A percentile compares a stretch with the other conserved stretches of the same genome.
Conservation (phyloP, 768 basidiomycete species). For the Ramaria sp. region DNA sequence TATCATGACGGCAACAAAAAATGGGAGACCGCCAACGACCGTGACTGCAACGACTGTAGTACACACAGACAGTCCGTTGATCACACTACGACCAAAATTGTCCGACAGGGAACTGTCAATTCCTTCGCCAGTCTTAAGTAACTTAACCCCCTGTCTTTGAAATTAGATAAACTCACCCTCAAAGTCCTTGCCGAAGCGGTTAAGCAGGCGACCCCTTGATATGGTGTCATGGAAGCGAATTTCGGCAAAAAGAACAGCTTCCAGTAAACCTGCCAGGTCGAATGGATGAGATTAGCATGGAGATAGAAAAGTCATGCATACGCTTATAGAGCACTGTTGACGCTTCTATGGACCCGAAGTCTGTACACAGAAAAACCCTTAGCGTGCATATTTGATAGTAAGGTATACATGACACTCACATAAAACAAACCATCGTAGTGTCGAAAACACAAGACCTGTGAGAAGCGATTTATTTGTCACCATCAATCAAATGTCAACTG, state of each 20-base stretch:
- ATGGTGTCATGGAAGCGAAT: slow-evolving; percentile 92
- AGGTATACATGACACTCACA: slow-evolving; percentile 34
- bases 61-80: slow-evolving; percentile 55
- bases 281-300: not conserved
- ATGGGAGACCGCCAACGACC: slow-evolving; percentile 68
- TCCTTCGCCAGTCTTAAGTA: slow-evolving; percentile 31
- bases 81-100: slow-evolving; percentile 72
- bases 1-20: slow-evolving; percentile 47
- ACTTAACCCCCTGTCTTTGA: slow-evolving; percentile 14
- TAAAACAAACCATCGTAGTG: slow-evolving; percentile 58
- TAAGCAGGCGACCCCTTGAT: slow-evolving; percentile 72
- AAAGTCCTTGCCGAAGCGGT: slow-evolving; percentile 86
- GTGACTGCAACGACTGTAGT: slow-evolving; percentile 71
- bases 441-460: slow-evolving; percentile 44
- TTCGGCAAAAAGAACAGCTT: slow-evolving; percentile 76
- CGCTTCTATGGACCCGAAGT: slow-evolving; percentile 74
- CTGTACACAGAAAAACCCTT: slow-evolving; percentile 18
- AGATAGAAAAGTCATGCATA: slow-evolving; percentile 16
- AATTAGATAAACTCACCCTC: slow-evolving; percentile 16
- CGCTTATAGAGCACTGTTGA: slow-evolving; percentile 69
- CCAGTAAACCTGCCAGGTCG: slow-evolving; percentile 41
- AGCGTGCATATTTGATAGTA: not conserved
- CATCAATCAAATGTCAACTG: not conserved
- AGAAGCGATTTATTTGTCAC: slow-evolving; percentile 12
- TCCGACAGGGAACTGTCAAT: slow-evolving; percentile 79